Percentiles rank a stretch among this genome's conserved stretches.
These are phyloP conservation scores for Aureobasidium sp. DNA, from an alignment of 2,329 filamentous ascomycete species.

Conservation along the genomic window DNA sequence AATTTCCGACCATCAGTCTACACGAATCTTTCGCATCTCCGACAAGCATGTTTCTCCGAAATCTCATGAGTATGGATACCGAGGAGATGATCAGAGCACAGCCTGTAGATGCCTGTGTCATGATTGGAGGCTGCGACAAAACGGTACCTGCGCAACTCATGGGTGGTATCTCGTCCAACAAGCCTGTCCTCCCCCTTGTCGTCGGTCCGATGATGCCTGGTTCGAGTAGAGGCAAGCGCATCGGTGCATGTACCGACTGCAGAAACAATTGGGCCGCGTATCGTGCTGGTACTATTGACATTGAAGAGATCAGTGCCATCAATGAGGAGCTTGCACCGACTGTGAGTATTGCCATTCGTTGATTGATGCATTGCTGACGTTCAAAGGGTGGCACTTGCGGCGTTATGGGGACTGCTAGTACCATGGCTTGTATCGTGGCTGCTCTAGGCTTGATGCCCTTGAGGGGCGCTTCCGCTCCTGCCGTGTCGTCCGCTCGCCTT, in stretches of 20 bases:
- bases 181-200: slow-evolving; percentile 60
- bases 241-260: slow-evolving; percentile 70
- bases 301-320: slow-evolving; percentile 63
- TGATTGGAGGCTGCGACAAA: slow-evolving; percentile 69
- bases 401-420: slow-evolving; percentile 52
- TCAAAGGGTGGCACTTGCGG: slow-evolving; percentile 43
- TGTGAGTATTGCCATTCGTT: slow-evolving; percentile 30
- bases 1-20: slow-evolving; percentile 67
- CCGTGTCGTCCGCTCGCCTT: slow-evolving; percentile 46
- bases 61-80: slow-evolving; percentile 73
- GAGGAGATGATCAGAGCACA: slow-evolving; percentile 71
- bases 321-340: slow-evolving; percentile 70
- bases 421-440: slow-evolving; percentile 49
- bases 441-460: slow-evolving; percentile 49
- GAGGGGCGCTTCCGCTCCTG: slow-evolving; percentile 46
- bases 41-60: slow-evolving; percentile 68
- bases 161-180: slow-evolving; percentile 68
- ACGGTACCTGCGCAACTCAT: slow-evolving; percentile 68
- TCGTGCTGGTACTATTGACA: slow-evolving; percentile 57
- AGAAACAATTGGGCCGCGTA: slow-evolving; percentile 67
- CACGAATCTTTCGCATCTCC: slow-evolving; percentile 63
- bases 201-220: slow-evolving; percentile 73
- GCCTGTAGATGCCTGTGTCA: slow-evolving; percentile 61
- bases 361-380: slow-evolving; percentile 16
- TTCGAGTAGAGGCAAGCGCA: slow-evolving; percentile 54